Conservation (phyloP, 768 basidiomycete species). For the Lentinula detonsa region DNA sequence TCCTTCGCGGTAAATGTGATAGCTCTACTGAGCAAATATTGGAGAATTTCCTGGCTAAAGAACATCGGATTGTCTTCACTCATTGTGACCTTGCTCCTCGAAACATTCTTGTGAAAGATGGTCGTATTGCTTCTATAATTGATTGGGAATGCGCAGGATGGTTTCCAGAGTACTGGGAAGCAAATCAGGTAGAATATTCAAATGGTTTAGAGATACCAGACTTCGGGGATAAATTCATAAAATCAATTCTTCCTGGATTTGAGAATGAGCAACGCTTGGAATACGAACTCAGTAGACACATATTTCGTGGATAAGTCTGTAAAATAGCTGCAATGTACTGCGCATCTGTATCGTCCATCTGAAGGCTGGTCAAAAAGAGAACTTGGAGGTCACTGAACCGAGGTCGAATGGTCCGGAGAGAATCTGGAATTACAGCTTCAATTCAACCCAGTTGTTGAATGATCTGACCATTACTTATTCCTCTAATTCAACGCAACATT, state of each 20-base stretch:
- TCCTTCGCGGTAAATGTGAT: neutral
- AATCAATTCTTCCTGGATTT: neutral
- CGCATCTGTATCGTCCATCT: too few relatives aligned
- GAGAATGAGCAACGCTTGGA: neutral
- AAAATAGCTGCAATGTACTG: too few relatives aligned
- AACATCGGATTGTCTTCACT: conserved; percentile 15
- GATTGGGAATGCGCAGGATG: conserved; percentile 23
- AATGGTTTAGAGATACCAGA: neutral
- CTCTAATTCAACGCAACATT: too few relatives aligned
- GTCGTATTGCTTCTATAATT: conserved; percentile 15
- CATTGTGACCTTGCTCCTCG: conserved; percentile 32
- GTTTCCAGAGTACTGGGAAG: conserved; percentile 23
- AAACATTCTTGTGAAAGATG: conserved; percentile 25
- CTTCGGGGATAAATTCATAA: neutral
- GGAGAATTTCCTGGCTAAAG: neutral
- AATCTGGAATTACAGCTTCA: too few relatives aligned
- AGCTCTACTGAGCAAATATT: neutral
- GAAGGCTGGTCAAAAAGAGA: too few relatives aligned
- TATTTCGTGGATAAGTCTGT: neutral
- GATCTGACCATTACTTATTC: too few relatives aligned
- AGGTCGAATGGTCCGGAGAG: too few relatives aligned
- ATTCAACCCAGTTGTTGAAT: too few relatives aligned
- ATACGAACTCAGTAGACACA: neutral
- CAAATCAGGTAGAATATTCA: neutral
- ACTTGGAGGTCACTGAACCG: too few relatives aligned